Base-by-base conservation (phyloP, 163 green algal species). In the Scenedesmus sp. region DNA sequence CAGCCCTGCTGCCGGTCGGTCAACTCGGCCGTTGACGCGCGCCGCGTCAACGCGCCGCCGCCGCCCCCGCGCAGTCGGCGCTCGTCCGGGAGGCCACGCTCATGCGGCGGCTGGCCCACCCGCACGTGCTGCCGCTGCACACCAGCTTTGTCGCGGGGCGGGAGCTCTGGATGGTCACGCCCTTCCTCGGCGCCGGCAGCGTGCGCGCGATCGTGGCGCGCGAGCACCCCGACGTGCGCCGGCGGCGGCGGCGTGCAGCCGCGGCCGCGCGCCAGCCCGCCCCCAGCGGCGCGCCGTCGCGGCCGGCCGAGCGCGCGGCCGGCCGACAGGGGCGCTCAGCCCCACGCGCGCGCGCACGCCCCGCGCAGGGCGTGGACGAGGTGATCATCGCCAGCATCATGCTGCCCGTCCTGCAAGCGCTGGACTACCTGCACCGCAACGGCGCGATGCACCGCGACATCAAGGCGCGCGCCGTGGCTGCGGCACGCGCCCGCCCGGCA, bases 121-220 rank as follows among this genome's bases (percentile, higher is more conserved):
- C 93, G 31, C 98, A 98, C 83, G 86, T 99, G 18, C 93, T 99
- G 70, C 88, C 90, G 2, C 86, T 98, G 24, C 89, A 98, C 85
- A 94, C 88, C 79, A 97, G 91, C 13, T 99, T 99, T 73, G 92
- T 98, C 5, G 74, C 91, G 65, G 85, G 90, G 47, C 84, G 95
- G 51, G 89, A 96, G 75, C 85, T 99, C 66, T 99, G 95, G 95
- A 97, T 99, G 89, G 92, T 99, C 33, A 98, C 97, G 91, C 96
- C 96, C 0, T 99, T 96, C 77, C 87, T 98, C 4, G 64, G 86
- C 9, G 95, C 93, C 22, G 96, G 96, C 11, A 97, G 91, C 1
- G 85, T 98, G 45, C 91, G 98, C 28, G 96, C 98, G 84, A 96
- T 99, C 47, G 98, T 99, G 95, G 95, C 97, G 81, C 98, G 93